These are phyloP conservation scores for Vitis rupestris DNA, from an alignment of 164 flowering plant genomes.

Conservation along the genomic window DNA sequence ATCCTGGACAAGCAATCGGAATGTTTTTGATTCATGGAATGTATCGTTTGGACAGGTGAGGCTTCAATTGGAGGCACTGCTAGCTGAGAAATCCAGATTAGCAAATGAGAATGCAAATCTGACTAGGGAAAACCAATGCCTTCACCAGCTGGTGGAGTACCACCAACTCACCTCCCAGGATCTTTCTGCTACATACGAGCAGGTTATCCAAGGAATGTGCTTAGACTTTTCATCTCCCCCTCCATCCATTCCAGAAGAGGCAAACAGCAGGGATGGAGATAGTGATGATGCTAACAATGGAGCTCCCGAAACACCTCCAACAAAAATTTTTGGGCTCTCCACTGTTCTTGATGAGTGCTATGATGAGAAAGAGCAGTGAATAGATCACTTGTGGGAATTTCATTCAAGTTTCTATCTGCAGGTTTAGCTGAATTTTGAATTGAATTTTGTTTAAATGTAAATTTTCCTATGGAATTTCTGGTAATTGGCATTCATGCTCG, in stretches of 20 bases:
- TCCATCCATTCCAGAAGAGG: constrained; percentile 24
- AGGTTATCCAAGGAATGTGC: constrained; percentile 51
- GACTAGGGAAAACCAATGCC: constrained; percentile 79
- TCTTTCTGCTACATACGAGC: constrained; percentile 63
- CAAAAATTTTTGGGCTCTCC: constrained; percentile 22
- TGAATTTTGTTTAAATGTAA: neutral
- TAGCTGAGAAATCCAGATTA: constrained; percentile 84
- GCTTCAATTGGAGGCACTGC: constrained; percentile 91
- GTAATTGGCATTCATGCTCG: too few relatives aligned
- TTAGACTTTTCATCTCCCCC: constrained; percentile 81
- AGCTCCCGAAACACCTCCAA: constrained; percentile 22
- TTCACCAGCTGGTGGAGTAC: constrained; percentile 87
- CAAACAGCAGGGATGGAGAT: neutral
- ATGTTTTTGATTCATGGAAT: neutral
- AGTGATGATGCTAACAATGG: constrained; percentile 10
- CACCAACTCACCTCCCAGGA: constrained; percentile 76
- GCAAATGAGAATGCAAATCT: constrained; percentile 87
- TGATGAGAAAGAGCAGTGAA: constrained; percentile 8
- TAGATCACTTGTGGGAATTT: neutral
- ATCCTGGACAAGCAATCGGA: neutral
- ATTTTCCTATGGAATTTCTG: neutral
- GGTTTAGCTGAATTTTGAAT: neutral
- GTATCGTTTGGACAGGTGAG: constrained; percentile 55
- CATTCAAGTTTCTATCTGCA: neutral
- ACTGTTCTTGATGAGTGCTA: constrained; percentile 28